Base-by-base conservation (phyloP, 1,284 basidiomycete genomes). In the Cryptococcus hybrid region DNA sequence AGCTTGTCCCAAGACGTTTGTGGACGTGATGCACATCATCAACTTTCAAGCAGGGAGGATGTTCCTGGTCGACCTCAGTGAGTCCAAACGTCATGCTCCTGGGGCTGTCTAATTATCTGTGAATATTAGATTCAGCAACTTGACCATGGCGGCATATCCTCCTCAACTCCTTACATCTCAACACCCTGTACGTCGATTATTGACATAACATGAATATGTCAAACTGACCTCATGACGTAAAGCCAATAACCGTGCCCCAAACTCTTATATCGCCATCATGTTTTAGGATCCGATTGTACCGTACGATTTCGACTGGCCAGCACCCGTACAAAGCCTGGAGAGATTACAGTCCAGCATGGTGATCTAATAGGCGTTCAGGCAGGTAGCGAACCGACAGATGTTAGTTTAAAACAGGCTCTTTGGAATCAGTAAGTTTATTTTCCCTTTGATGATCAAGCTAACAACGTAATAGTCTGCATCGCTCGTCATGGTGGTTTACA, bases 261-360 rank as follows among this genome's bases (percentile, higher is more conserved):
- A 59, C 30, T 51, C 61, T 6, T 58, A 57, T 8, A 15, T 59
- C 3, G 60, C 66, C 0, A 24, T 74, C 12, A 53, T 71, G 12
- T 57, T 66, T 63, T 74, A 13, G 71, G 71, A 3, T 68, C 69
- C 1, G 68, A 71, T 44, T 59, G 51, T 3, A 30, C 9, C 2
- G 7, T 71, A 18, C 56, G 52, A 15, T 46, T 71, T 24, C 53
- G 55, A 38, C 55, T 37, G 36, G 52, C 36, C 51, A 55, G 15
- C 38, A 57, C 37, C 37, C 36, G 37, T 7, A 42, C 15, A 13
- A 64, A 64, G 36, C 53, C 51, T 24, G 69, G 63, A 38, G 62
- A 68, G 13, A 6, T 76, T 8, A 64, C 57, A 1, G 52, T 64
- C 8, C 71, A 72, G 54, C 74, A 76, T 57, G 74, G 74, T 5